These are phyloP conservation scores for Petrea volubilis DNA, from an alignment of 257 asterid genomes.

Conservation along the genomic window DNA sequence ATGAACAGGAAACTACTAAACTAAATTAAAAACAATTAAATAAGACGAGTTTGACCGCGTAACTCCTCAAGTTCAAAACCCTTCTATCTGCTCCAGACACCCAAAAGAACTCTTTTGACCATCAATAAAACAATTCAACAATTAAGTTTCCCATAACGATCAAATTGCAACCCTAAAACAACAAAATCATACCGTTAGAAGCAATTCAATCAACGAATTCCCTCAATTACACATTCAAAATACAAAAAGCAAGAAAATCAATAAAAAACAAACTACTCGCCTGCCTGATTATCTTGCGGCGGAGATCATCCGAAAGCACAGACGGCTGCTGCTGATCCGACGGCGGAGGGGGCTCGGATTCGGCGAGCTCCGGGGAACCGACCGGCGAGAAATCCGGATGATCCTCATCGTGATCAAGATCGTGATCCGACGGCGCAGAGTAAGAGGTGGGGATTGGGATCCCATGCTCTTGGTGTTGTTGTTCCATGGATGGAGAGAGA, in stretches of 20 bases:
- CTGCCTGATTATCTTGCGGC: slow-evolving; percentile 78
- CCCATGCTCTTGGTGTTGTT: slow-evolving; percentile 37
- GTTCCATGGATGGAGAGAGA: slow-evolving; percentile 55
- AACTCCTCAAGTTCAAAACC: slow-evolving; percentile 17
- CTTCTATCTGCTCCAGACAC: slow-evolving; percentile 9
- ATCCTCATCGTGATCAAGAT: slow-evolving; percentile 46
- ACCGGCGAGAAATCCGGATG: slow-evolving; percentile 58
- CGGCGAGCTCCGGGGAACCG: slow-evolving; percentile 65
- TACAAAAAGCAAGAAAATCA: not conserved
- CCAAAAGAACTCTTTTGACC: not conserved
- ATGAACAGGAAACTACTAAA: not conserved
- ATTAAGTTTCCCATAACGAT: not conserved
- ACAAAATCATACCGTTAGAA: not conserved
- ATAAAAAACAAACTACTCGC: slow-evolving; percentile 22
- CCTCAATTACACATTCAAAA: not conserved
- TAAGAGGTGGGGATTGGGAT: slow-evolving; percentile 40
- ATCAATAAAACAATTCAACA: not conserved
- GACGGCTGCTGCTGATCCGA: slow-evolving; percentile 42
- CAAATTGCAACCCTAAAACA: slow-evolving; percentile 8
- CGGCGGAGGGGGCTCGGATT: slow-evolving; percentile 37
- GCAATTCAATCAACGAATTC: slow-evolving; percentile 11
- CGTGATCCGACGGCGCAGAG: slow-evolving; percentile 49
- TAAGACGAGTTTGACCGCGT: not conserved
- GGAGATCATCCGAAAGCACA: slow-evolving; percentile 63
- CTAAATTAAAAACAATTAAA: not conserved